Evolutionary conservation across 306 rosid genomes (phyloP).

Genomic region (Castanea crenata): DNA sequence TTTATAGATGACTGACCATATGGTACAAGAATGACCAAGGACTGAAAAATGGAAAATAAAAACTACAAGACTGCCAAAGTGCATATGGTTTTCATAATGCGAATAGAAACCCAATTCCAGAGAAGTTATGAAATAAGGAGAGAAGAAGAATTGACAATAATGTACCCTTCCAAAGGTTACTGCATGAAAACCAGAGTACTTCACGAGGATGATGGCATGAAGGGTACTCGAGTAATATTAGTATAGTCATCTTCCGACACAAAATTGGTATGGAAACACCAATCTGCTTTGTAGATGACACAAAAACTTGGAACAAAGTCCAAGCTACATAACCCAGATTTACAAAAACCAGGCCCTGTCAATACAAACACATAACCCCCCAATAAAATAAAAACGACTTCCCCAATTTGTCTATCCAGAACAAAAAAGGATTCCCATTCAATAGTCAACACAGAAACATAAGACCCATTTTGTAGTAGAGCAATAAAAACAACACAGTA

Average conservation of each 20-base stretch:
- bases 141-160: background rate
- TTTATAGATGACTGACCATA: conserved; percentile 27
- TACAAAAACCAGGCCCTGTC: background rate
- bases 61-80: background rate
- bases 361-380: background rate
- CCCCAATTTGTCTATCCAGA: background rate
- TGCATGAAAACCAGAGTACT: conserved; percentile 24
- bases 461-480: background rate
- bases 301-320: background rate
- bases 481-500: background rate
- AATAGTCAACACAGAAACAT: background rate
- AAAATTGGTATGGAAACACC: conserved; percentile 36
- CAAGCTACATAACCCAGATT: background rate
- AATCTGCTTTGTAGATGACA: conserved; percentile 68
- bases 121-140: background rate
- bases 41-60: background rate
- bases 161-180: conserved; percentile 22
- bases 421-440: background rate
- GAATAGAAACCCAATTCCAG: background rate
- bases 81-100: background rate
- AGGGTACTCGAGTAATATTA: conserved; percentile 10
- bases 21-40: background rate
- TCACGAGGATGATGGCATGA: conserved; percentile 15
- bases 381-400: background rate
- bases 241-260: conserved; percentile 93